Evolutionary conservation across 805 yeast species (phyloP).

Genomic region (Saturnispora dispora): DNA sequence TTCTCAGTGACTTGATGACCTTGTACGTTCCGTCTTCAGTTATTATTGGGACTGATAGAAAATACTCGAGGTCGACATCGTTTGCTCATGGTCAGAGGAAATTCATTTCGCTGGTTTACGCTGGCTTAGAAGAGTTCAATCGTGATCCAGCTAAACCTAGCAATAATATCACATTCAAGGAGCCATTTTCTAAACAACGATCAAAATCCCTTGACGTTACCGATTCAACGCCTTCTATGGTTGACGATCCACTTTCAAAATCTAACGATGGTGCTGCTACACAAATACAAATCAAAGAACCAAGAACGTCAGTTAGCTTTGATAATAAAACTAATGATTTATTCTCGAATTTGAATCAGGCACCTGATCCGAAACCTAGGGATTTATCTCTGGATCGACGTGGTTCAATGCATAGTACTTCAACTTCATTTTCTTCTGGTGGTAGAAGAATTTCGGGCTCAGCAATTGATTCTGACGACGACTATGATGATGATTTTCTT

Average conservation of each 20-base stretch:
- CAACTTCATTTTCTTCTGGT: conserved; percentile 5
- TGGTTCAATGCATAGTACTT: conserved; percentile 3
- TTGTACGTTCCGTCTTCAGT: conserved; percentile 53
- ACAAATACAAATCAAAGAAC: conserved; percentile 6
- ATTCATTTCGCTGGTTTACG: conserved; percentile 23
- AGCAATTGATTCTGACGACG: conserved; percentile 3
- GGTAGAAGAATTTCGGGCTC: neutral
- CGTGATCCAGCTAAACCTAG: neutral
- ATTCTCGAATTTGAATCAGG: conserved; percentile 2
- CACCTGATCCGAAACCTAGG: conserved; percentile 7
- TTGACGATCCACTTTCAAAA: neutral
- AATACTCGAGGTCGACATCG: conserved; percentile 22
- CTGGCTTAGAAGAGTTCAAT: conserved; percentile 12
- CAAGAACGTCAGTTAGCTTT: neutral
- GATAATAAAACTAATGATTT: neutral
- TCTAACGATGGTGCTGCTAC: neutral
- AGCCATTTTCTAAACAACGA: conserved; percentile 11
- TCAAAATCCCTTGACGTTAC: neutral
- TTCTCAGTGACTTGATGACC: conserved; percentile 44
- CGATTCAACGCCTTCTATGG: neutral
- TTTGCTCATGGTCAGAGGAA: conserved; percentile 19
- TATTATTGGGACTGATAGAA: conserved; percentile 30
- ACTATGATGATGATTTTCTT: neutral
- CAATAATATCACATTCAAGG: conserved; percentile 12
- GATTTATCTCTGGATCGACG: neutral